Evolutionary conservation across 192 early-diverging fungal species (phyloP).

Genomic region (Phycomyces nitens): DNA sequence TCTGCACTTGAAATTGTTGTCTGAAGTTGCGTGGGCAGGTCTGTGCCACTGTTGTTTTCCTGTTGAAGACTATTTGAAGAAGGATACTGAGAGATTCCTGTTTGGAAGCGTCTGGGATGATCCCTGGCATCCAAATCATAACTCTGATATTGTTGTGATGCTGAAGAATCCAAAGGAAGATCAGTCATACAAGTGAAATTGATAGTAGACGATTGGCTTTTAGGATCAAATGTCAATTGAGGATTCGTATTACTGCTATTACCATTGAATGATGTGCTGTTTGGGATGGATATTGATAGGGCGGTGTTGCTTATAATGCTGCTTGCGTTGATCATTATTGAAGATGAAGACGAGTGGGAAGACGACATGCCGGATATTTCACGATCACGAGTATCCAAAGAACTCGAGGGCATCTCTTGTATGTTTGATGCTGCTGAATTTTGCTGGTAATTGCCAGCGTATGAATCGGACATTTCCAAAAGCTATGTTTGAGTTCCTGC

Average conservation of each 20-base stretch:
- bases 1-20: conserved; percentile 35
- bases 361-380: background rate
- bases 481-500: no score
- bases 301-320: background rate
- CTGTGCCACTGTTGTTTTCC: background rate
- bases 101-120: background rate
- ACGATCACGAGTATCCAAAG: background rate
- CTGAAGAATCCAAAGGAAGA: background rate
- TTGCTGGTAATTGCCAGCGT: background rate
- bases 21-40: background rate
- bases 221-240: background rate
- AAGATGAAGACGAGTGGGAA: background rate
- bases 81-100: background rate
- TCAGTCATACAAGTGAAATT: background rate
- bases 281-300: background rate
- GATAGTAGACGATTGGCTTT: background rate
- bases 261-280: background rate
- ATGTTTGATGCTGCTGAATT: background rate
- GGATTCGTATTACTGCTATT: background rate
- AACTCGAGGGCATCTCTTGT: background rate
- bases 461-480: background rate
- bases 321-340: background rate
- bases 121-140: background rate
- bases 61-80: background rate
- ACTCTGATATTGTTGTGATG: background rate